Base-by-base conservation (phyloP, 768 basidiomycete species). In the Pleurotus djamor region DNA sequence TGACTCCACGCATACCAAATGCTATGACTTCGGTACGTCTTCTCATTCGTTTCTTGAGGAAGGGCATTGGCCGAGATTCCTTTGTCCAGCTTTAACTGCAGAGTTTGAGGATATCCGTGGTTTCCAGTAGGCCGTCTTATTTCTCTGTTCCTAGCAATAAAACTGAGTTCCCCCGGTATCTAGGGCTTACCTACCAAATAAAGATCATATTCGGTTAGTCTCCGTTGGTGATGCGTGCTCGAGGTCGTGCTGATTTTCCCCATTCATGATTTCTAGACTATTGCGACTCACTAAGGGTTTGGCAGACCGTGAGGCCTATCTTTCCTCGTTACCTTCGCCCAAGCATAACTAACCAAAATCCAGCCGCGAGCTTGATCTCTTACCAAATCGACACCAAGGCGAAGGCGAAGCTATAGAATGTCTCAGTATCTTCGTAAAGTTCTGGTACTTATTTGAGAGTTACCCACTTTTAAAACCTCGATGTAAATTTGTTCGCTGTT, bases 281-380 rank as follows among this genome's bases (percentile, higher is more conserved):
- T n/a, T 56, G 21, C 32, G 38, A 38, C 38, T 56, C n/a, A 56
- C 54, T 21, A 56, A 56, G 41, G 54, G 41, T 5, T 43, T 43
- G 10, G 44, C 54, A 21, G 41, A 36, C 28, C 51, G 51, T 52
- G 13, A 38, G 51, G 35, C 8, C 49, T 28, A 9, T 50, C 34
- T 17, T 35, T 9, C 34, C 34, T 28, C 49, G 12, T 33, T 33
- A 41, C 34, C 9, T 9, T 8, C 17, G 49, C 28, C 10, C 49
- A 8, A 7, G 13, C 49, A 13, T 28, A 28, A 28, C 49, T 33
- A 32, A 32, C 12, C 6, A 4, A 14, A 38, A 21, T 44, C 5
- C n/a, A 56, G 54, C 54, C n/a, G 41, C 54, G 16, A 56, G 54
- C 54, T 33, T 56, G 41, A 56, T 56, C n/a, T 56, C 54, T n/a